phyloP scores from a whole-genome alignment of 768 basidiomycete species.

The Rubroboletus satanas region DNA sequence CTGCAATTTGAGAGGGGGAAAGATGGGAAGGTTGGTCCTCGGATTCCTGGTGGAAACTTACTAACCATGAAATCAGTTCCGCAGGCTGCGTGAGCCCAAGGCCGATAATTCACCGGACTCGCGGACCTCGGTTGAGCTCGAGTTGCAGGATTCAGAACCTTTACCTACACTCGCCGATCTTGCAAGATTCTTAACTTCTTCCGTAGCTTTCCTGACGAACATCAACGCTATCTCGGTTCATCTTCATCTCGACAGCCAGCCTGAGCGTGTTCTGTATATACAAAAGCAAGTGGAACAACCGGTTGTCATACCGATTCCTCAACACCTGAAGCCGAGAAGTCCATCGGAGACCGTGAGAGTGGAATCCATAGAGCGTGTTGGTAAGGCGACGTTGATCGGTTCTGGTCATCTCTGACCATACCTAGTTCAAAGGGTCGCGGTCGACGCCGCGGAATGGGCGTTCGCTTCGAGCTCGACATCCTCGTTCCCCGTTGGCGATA shows the following conservation, averaged over 20 bases:
- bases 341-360: not conserved
- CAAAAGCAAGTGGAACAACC: not conserved
- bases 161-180: conserved; percentile 3
- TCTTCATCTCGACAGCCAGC: not conserved
- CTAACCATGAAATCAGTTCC: not conserved
- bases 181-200: conserved; percentile 9
- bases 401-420: not conserved
- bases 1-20: conserved; percentile 1
- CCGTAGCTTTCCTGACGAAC: conserved; percentile 3
- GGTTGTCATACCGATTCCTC: not conserved
- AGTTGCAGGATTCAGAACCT: not conserved
- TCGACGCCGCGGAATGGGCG: conserved; percentile 1
- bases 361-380: conserved; percentile 5
- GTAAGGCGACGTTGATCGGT: not conserved
- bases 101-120: not conserved
- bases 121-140: conserved; percentile 7
- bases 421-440: conserved; percentile 6
- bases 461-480: not conserved
- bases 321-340: not conserved
- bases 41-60: not conserved
- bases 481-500: not conserved
- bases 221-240: conserved; percentile 1
- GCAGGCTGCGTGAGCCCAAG: no score
- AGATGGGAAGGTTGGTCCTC: conserved; percentile 6
- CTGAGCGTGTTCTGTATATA: not conserved